These are phyloP conservation scores for Cordyceps cicadae DNA, from an alignment of 2,329 filamentous ascomycete genomes.

Conservation along the genomic window DNA sequence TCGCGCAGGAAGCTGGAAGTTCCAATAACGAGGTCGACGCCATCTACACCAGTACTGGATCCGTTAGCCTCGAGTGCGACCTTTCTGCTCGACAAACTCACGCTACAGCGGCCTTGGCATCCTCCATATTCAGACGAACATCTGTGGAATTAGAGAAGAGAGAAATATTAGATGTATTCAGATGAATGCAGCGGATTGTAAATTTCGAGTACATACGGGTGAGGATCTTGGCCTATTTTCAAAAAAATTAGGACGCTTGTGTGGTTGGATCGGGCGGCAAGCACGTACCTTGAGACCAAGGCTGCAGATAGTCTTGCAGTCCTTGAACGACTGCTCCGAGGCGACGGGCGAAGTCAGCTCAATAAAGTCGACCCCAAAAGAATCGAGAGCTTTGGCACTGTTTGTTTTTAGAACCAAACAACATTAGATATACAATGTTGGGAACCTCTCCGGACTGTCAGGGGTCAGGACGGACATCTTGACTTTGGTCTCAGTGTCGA, in stretches of 20 bases:
- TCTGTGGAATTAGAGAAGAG: constrained; percentile 24
- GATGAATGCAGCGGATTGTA: not conserved
- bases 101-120: constrained; percentile 66
- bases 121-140: constrained; percentile 42
- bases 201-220: constrained; percentile 14
- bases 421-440: too few relatives aligned
- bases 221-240: constrained; percentile 55
- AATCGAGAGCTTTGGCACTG: not conserved
- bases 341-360: constrained; percentile 82
- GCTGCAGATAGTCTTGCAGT: constrained; percentile 91
- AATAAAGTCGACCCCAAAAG: constrained; percentile 81
- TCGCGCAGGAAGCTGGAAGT: constrained; percentile 76
- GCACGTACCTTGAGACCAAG: constrained; percentile 67
- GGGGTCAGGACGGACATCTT: not conserved
- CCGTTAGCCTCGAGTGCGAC: not conserved
- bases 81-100: constrained; percentile 28
- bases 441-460: not conserved
- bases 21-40: constrained; percentile 75
- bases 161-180: not conserved
- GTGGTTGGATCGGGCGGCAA: too few relatives aligned
- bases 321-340: constrained; percentile 73
- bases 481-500: constrained; percentile 47
- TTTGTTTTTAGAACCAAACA: not conserved
- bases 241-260: not conserved
- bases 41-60: constrained; percentile 53